Evolutionary conservation across 1,284 basidiomycete genomes (phyloP).

Genomic region (Puccinia horiana): DNA sequence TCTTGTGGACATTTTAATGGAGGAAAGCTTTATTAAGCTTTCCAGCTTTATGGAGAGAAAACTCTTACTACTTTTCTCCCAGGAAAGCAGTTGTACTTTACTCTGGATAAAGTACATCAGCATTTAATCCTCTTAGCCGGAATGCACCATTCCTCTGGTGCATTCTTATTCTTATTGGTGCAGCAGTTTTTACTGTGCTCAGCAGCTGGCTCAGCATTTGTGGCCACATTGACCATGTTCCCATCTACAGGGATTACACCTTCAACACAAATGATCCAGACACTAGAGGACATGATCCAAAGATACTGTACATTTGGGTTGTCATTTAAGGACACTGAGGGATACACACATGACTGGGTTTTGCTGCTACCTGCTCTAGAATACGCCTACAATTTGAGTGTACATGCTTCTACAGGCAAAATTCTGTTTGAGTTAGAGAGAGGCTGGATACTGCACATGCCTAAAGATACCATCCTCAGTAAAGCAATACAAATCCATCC

Average conservation of each 20-base stretch:
- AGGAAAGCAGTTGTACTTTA: too few relatives aligned
- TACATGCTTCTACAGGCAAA: background rate
- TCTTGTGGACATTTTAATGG: too few relatives aligned
- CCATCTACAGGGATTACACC: background rate
- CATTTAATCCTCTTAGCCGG: too few relatives aligned
- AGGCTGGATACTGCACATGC: background rate
- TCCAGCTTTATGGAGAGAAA: too few relatives aligned
- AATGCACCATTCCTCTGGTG: too few relatives aligned
- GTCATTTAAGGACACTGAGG: background rate
- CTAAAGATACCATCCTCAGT: background rate
- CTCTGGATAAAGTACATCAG: too few relatives aligned
- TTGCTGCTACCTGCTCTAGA: background rate
- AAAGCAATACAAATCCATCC: background rate
- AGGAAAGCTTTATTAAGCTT: too few relatives aligned
- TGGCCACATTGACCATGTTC: background rate
- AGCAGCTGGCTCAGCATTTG: too few relatives aligned
- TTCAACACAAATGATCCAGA: background rate
- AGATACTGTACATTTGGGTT: background rate
- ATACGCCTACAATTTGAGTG: background rate
- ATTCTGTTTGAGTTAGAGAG: background rate
- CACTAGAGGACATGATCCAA: background rate
- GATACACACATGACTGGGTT: constrained; percentile 4
- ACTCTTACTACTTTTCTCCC: too few relatives aligned
- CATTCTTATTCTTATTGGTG: too few relatives aligned
- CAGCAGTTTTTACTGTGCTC: too few relatives aligned